These are phyloP conservation scores for Entamoeba moshkovskii DNA, from an alignment of 208 protist genomes.

Conservation along the genomic window DNA sequence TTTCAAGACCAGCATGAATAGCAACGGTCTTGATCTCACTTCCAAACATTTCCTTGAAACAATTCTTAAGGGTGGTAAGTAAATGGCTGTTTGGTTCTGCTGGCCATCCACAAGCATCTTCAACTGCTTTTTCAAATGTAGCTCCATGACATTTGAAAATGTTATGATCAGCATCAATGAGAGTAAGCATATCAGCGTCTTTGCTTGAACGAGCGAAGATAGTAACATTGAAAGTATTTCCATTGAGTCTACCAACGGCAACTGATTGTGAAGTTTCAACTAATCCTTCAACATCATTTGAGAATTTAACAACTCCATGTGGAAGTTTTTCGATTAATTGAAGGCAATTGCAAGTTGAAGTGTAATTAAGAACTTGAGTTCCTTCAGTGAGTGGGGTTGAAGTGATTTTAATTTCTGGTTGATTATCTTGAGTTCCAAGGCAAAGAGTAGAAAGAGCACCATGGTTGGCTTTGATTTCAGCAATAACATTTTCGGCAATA, in stretches of 20 bases:
- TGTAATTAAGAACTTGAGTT: background rate
- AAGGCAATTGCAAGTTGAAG: background rate
- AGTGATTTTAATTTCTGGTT: background rate
- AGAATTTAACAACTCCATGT: constrained; percentile 13
- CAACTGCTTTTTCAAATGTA: background rate
- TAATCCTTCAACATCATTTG: constrained; percentile 4
- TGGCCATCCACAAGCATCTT: constrained; percentile 24
- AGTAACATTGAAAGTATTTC: background rate
- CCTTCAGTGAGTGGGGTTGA: background rate
- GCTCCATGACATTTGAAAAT: background rate
- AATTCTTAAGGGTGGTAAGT: background rate
- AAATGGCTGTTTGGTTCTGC: constrained; percentile 14
- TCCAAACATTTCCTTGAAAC: background rate
- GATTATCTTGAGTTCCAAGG: background rate
- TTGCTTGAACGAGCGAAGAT: background rate
- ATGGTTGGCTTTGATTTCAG: constrained; percentile 5
- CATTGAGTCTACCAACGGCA: background rate
- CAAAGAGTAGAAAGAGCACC: background rate
- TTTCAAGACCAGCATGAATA: constrained; percentile 33
- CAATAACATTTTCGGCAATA: background rate
- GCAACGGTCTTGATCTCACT: constrained; percentile 8
- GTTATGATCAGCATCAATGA: background rate
- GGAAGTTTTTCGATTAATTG: constrained; percentile 15
- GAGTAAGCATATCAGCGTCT: background rate
- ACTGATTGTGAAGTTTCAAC: constrained; percentile 20